These are phyloP conservation scores for Dalbergia cultrata DNA, from an alignment of 306 rosid genomes.

Conservation along the genomic window DNA sequence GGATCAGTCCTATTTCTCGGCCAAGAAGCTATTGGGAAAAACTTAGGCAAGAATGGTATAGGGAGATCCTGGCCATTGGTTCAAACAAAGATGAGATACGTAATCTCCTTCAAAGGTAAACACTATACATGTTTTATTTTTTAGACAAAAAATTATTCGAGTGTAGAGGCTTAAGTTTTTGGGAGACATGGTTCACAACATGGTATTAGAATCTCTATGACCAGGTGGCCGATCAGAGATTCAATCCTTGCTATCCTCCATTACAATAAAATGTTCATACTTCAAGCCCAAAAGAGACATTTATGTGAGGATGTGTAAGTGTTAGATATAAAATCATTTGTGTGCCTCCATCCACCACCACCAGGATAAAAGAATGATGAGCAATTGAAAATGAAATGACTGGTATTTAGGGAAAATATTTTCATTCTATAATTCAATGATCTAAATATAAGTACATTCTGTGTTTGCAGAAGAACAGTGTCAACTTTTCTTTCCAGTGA, in stretches of 20 bases:
- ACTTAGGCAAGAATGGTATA: constrained; percentile 74
- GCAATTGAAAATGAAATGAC: neutral
- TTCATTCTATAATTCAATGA: neutral
- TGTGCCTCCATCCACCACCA: too few relatives aligned
- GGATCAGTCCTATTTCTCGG: constrained; percentile 77
- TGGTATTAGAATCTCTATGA: too few relatives aligned
- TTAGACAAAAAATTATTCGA: too few relatives aligned
- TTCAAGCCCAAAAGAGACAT: too few relatives aligned
- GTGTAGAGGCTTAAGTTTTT: too few relatives aligned
- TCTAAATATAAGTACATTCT: neutral
- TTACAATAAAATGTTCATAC: too few relatives aligned
- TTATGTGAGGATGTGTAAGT: too few relatives aligned
- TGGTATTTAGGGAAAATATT: neutral
- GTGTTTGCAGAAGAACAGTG: constrained; percentile 73
- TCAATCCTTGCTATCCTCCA: too few relatives aligned
- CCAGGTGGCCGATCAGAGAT: too few relatives aligned
- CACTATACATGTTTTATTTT: constrained; percentile 19
- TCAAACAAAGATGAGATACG: constrained; percentile 75
- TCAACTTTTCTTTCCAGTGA: constrained; percentile 75
- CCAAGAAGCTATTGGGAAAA: constrained; percentile 91
- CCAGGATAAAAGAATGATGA: neutral
- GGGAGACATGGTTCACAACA: too few relatives aligned
- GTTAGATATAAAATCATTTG: too few relatives aligned
- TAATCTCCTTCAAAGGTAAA: constrained; percentile 77
- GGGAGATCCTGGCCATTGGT: constrained; percentile 66